phyloP scores from a whole-genome alignment of 257 asterid species.

The Paraleonurus japonicus region DNA sequence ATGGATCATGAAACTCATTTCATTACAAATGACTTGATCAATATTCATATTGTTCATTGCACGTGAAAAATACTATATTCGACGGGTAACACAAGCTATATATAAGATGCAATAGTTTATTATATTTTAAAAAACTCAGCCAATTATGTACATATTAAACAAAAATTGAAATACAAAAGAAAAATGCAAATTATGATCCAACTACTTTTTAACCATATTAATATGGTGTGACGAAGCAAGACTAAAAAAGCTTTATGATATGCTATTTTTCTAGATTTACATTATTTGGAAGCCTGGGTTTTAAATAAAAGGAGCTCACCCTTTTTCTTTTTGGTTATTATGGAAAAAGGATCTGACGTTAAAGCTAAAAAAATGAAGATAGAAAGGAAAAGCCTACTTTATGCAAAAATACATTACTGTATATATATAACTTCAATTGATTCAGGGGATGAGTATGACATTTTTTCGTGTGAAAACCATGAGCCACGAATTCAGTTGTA shows the following conservation, averaged over 20 bases:
- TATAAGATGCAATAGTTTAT: too few species aligned
- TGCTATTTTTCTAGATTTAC: background rate
- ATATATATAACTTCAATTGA: background rate
- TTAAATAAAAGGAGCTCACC: background rate
- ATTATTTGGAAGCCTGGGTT: background rate
- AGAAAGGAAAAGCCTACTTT: constrained; percentile 6
- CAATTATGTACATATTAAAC: too few species aligned
- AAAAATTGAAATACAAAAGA: too few species aligned
- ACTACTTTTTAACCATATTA: background rate
- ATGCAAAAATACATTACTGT: background rate
- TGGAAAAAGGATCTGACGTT: background rate
- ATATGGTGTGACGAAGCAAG: background rate
- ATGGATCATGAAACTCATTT: too few species aligned
- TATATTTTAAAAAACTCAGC: too few species aligned
- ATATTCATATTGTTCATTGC: too few species aligned
- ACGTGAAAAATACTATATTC: too few species aligned
- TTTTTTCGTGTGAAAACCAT: too few species aligned
- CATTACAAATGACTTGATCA: too few species aligned
- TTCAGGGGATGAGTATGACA: background rate
- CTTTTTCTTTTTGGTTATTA: background rate
- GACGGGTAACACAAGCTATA: too few species aligned
- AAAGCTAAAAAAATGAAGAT: background rate
- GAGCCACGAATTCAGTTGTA: too few species aligned
- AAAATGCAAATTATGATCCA: background rate
- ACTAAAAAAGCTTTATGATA: background rate